phyloP scores from a whole-genome alignment of 2,329 filamentous ascomycete genomes.

The Cercospora sesami region DNA sequence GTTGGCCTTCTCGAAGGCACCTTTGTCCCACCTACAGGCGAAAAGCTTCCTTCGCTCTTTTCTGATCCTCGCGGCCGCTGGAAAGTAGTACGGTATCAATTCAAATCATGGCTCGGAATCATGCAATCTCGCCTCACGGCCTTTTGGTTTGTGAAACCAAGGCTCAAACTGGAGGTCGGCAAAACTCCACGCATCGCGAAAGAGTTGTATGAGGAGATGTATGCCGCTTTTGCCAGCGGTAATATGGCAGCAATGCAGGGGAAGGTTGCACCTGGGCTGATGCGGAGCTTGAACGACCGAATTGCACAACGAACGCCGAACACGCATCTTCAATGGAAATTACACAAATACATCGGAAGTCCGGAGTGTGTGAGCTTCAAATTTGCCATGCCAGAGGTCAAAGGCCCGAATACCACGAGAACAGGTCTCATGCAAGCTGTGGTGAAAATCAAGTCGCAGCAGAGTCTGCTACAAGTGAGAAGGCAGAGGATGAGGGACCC shows the following conservation, averaged over 20 bases:
- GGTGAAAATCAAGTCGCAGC: slow-evolving; percentile 33
- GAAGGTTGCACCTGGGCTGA: slow-evolving; percentile 29
- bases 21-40: slow-evolving; percentile 35
- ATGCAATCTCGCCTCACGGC: slow-evolving; percentile 15
- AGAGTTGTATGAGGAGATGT: slow-evolving; percentile 50
- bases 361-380: slow-evolving; percentile 34
- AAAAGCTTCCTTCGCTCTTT: slow-evolving; percentile 29
- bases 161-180: slow-evolving; percentile 32
- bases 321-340: slow-evolving; percentile 32
- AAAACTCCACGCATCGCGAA: slow-evolving; percentile 42
- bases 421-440: slow-evolving; percentile 37
- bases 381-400: slow-evolving; percentile 18
- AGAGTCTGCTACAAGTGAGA: slow-evolving; percentile 32
- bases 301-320: slow-evolving; percentile 41
- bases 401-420: slow-evolving; percentile 32
- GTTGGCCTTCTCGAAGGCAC: slow-evolving; percentile 47
- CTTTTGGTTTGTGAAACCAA: slow-evolving; percentile 22
- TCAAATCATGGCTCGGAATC: neutral
- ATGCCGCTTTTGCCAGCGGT: slow-evolving; percentile 49
- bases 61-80: slow-evolving; percentile 10
- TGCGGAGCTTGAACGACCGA: slow-evolving; percentile 36
- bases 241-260: slow-evolving; percentile 30
- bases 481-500: slow-evolving; percentile 24
- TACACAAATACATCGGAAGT: slow-evolving; percentile 32
- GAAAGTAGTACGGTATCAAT: slow-evolving; percentile 14